These are phyloP conservation scores for Lasiosphaeris hirsuta DNA, from an alignment of 495 filamentous ascomycete genomes.

Conservation along the genomic window DNA sequence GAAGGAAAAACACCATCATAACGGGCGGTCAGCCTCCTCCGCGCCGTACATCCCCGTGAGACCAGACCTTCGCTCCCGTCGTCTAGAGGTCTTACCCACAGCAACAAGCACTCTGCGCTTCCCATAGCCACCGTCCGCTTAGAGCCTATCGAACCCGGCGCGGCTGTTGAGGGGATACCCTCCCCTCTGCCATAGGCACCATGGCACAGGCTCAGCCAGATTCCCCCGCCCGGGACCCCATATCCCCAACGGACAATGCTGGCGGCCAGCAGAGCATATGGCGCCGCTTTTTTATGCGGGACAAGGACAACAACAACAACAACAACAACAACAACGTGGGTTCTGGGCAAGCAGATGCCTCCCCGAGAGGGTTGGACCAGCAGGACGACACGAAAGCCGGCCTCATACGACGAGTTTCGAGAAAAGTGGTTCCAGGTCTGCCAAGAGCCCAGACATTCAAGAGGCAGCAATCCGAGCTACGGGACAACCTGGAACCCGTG, in stretches of 20 bases:
- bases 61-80: not conserved
- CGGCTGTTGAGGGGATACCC: constrained; percentile 6
- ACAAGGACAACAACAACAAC: constrained; percentile 19
- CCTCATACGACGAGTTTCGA: constrained; percentile 51
- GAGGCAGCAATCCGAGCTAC: constrained; percentile 74
- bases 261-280: constrained; percentile 25
- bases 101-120: not conserved
- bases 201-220: constrained; percentile 27
- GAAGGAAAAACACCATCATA: too few relatives aligned
- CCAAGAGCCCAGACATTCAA: constrained; percentile 74
- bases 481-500: constrained; percentile 65
- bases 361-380: constrained; percentile 8
- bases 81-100: not conserved
- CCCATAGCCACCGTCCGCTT: not conserved
- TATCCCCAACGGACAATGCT: constrained; percentile 10
- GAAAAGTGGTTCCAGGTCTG: constrained; percentile 74
- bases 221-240: constrained; percentile 10
- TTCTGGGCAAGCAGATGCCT: not conserved
- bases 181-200: constrained; percentile 7
- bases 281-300: constrained; percentile 23
- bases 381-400: constrained; percentile 21
- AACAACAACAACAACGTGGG: too few relatives aligned
- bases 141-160: not conserved
- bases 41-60: not conserved
- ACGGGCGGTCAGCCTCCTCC: not conserved